These are phyloP conservation scores for Candida xyloterini DNA, from an alignment of 805 yeast species.

Conservation along the genomic window DNA sequence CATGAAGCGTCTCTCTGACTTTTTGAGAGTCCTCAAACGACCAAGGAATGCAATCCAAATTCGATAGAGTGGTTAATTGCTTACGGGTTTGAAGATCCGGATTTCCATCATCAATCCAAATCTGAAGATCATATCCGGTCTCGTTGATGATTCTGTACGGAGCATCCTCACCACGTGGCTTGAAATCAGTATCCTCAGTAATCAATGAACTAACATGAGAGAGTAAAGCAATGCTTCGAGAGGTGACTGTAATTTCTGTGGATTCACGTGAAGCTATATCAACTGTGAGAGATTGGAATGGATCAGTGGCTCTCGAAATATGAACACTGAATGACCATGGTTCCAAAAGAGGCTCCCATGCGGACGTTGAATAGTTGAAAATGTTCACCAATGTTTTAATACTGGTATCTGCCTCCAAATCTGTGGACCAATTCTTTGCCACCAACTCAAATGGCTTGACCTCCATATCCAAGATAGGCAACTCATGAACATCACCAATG, in stretches of 20 bases:
- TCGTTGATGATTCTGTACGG: slow-evolving; percentile 82
- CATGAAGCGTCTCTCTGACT: slow-evolving; percentile 74
- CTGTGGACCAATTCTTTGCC: slow-evolving; percentile 85
- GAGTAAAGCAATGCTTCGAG: slow-evolving; percentile 73
- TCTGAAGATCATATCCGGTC: slow-evolving; percentile 76
- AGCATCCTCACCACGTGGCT: slow-evolving; percentile 71
- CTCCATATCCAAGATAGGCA: slow-evolving; percentile 79
- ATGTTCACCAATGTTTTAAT: slow-evolving; percentile 68
- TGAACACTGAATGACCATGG: slow-evolving; percentile 80
- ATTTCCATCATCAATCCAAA: slow-evolving; percentile 66
- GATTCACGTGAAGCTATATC: slow-evolving; percentile 73
- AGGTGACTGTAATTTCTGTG: slow-evolving; percentile 78
- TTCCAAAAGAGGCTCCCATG: slow-evolving; percentile 94
- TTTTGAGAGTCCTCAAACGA: slow-evolving; percentile 92
- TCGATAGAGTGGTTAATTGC: slow-evolving; percentile 38
- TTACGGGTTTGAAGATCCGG: slow-evolving; percentile 24
- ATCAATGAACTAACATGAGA: slow-evolving; percentile 65
- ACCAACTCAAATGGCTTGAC: slow-evolving; percentile 63
- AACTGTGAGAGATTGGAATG: slow-evolving; percentile 49
- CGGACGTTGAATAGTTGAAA: slow-evolving; percentile 82
- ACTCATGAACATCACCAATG: slow-evolving; percentile 87
- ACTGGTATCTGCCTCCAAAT: slow-evolving; percentile 63
- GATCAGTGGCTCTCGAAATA: slow-evolving; percentile 47
- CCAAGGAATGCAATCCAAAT: slow-evolving; percentile 67
- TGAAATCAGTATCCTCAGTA: slow-evolving; percentile 49